Percentiles rank a stretch among this genome's conserved stretches.
These are phyloP conservation scores for Populus ilicifolia DNA, from an alignment of 345 rosid species.

Conservation along the genomic window DNA sequence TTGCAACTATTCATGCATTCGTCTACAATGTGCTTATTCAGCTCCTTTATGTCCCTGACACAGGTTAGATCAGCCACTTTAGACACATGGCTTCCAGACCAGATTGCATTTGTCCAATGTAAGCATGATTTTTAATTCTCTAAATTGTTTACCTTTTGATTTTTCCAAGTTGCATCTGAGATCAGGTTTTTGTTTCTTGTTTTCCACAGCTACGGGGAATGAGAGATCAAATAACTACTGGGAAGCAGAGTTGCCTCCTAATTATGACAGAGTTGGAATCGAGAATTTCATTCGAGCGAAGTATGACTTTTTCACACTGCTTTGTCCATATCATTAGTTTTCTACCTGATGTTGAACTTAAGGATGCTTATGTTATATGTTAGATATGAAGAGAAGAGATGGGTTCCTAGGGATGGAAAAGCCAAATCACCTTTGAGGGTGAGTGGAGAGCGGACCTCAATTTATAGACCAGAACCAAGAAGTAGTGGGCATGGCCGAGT, in stretches of 20 bases:
- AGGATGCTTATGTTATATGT: slow-evolving; percentile 7
- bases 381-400: slow-evolving; percentile 76
- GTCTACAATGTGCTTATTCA: slow-evolving; percentile 1
- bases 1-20: background rate
- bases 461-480: slow-evolving; percentile 15
- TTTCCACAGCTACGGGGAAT: slow-evolving; percentile 68
- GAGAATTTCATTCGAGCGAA: slow-evolving; percentile 81
- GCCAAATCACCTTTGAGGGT: slow-evolving; percentile 28
- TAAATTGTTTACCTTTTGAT: background rate
- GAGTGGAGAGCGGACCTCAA: slow-evolving; percentile 24
- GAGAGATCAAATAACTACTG: slow-evolving; percentile 76
- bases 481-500: slow-evolving; percentile 11
- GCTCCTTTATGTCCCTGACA: slow-evolving; percentile 4
- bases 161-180: slow-evolving; percentile 6
- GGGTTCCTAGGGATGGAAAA: slow-evolving; percentile 53
- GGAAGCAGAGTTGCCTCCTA: slow-evolving; percentile 92
- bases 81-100: slow-evolving; percentile 99
- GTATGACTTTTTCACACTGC: slow-evolving; percentile 47
- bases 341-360: slow-evolving; percentile 4
- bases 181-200: slow-evolving; percentile 16
- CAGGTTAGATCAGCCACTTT: slow-evolving; percentile 92
- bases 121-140: slow-evolving; percentile 26
- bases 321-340: slow-evolving; percentile 36
- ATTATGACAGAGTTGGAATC: slow-evolving; percentile 69
- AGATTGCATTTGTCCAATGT: slow-evolving; percentile 79